Evolutionary conservation across 2,329 filamentous ascomycete genomes (phyloP).

Genomic region (Pseudodiploospora longispora): DNA sequence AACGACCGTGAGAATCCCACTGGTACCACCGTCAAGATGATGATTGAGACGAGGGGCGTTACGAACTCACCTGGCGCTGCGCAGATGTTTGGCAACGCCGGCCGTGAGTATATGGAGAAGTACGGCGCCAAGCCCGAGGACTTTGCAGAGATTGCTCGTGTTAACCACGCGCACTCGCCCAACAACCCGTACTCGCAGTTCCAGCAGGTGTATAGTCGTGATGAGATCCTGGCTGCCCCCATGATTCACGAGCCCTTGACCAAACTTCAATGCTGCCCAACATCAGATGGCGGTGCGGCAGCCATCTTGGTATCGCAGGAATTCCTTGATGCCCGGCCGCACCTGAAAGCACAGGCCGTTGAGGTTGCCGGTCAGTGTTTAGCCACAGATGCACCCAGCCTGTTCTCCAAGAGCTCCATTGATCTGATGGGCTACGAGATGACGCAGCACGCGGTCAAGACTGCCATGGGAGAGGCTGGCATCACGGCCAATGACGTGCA

Average conservation of each 20-base stretch:
- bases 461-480: conserved; percentile 67
- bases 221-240: conserved; percentile 68
- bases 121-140: conserved; percentile 77
- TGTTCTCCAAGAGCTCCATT: conserved; percentile 75
- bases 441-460: conserved; percentile 60
- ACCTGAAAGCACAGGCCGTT: conserved; percentile 75
- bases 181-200: conserved; percentile 98
- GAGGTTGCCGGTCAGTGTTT: conserved; percentile 82
- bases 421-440: conserved; percentile 87
- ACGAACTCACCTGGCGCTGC: conserved; percentile 79
- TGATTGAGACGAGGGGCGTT: conserved; percentile 72
- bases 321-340: conserved; percentile 78
- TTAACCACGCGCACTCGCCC: conserved; percentile 89
- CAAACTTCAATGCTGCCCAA: conserved; percentile 98
- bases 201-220: conserved; percentile 79
- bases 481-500: conserved; percentile 62
- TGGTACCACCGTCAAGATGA: conserved; percentile 65
- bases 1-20: conserved; percentile 78
- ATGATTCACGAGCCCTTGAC: conserved; percentile 83
- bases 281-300: conserved; percentile 84
- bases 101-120: conserved; percentile 91
- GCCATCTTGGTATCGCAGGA: conserved; percentile 81
- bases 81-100: conserved; percentile 94
- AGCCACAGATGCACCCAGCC: conserved; percentile 70
- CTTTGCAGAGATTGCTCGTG: conserved; percentile 87